Conservation (phyloP, 1,284 basidiomycete species). For the Microbotryum intermedium region DNA sequence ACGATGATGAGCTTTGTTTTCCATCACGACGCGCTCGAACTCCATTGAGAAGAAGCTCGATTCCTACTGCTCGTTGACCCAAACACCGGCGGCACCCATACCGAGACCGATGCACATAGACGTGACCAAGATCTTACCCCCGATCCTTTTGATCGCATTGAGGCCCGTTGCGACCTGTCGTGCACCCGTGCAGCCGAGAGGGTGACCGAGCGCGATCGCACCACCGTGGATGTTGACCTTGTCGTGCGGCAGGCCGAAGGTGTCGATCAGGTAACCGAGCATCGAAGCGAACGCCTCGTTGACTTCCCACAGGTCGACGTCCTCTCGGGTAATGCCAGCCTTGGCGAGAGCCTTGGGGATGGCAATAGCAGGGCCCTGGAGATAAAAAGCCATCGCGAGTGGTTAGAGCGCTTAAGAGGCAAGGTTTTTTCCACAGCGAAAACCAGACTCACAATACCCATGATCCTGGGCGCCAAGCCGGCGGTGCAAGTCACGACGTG, state of each 20-base stretch:
- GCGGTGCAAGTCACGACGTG: conserved; percentile 65
- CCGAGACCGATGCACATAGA: conserved; percentile 50
- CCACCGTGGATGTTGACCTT: conserved; percentile 42
- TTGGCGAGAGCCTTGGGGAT: conserved; percentile 36
- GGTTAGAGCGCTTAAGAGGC: neutral
- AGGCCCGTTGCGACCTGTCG: conserved; percentile 81
- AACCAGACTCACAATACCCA: conserved; percentile 48
- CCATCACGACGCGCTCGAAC: neutral
- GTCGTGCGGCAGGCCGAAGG: conserved; percentile 36
- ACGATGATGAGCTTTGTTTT: neutral
- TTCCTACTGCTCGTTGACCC: neutral
- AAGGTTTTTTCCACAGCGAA: neutral
- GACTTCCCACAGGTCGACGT: conserved; percentile 39
- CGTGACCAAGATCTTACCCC: conserved; percentile 71
- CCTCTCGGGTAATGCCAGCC: conserved; percentile 37
- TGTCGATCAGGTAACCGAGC: conserved; percentile 27
- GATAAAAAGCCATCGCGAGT: neutral
- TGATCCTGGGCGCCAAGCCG: conserved; percentile 46
- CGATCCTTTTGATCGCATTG: conserved; percentile 65
- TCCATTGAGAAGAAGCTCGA: no score
- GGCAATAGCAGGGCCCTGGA: conserved; percentile 28
- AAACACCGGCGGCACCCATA: neutral
- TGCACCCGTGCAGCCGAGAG: conserved; percentile 68
- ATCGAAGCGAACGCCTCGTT: conserved; percentile 31
- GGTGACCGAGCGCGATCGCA: conserved; percentile 79